Conservation (phyloP, 2,329 filamentous ascomycete genomes). For the Davidsoniella australis region DNA sequence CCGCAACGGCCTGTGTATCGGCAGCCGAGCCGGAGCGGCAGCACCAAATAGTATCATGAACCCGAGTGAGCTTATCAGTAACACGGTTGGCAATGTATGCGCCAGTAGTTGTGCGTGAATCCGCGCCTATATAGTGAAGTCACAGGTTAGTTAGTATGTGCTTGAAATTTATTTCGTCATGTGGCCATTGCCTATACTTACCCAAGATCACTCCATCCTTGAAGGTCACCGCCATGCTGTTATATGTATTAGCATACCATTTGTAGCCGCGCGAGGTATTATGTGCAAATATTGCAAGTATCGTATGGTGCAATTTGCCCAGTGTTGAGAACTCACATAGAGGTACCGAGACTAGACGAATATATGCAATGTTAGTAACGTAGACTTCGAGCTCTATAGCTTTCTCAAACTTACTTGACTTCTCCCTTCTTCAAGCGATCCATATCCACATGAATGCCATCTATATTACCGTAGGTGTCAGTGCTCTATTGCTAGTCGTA, state of each 20-base stretch:
- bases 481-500: slow-evolving; percentile 10
- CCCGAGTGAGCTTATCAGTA: slow-evolving; percentile 96
- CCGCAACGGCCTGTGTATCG: slow-evolving; percentile 92
- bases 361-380: slow-evolving; percentile 15
- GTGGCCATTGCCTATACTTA: slow-evolving; percentile 21
- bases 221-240: slow-evolving; percentile 96
- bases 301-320: not conserved
- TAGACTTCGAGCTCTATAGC: not conserved
- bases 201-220: slow-evolving; percentile 92
- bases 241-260: slow-evolving; percentile 15
- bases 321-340: slow-evolving; percentile 50
- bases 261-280: not conserved
- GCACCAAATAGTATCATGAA: slow-evolving; percentile 99
- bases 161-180: not conserved
- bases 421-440: slow-evolving; percentile 96
- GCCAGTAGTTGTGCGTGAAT: slow-evolving; percentile 93
- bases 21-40: slow-evolving; percentile 94
- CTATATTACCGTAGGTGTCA: slow-evolving; percentile 29
- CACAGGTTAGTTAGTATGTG: not conserved
- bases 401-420: slow-evolving; percentile 61
- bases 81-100: slow-evolving; percentile 98
- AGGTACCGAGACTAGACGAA: slow-evolving; percentile 67
- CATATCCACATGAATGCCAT: slow-evolving; percentile 99
- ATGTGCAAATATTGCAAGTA: not conserved
- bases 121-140: slow-evolving; percentile 43